phyloP scores from a whole-genome alignment of 352 stramenopile species.

The Pythium scleroteichum region DNA sequence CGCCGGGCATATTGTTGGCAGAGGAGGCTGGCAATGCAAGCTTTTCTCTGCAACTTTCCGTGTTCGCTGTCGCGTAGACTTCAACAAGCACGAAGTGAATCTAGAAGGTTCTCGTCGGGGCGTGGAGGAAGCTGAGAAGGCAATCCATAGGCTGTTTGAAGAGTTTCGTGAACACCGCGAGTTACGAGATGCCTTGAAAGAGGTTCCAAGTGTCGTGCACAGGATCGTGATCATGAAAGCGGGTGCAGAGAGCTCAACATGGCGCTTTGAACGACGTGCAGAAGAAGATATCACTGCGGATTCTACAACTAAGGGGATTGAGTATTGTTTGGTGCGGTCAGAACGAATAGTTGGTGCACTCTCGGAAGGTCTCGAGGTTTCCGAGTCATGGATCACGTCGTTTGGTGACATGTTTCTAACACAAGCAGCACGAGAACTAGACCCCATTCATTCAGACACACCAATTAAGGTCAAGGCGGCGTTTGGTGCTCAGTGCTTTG shows the following conservation, averaged over 20 bases:
- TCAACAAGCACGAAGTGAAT: not conserved
- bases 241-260: not conserved
- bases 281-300: not conserved
- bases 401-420: not conserved
- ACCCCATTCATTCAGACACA: not conserved
- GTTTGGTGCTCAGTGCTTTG: slow-evolving; percentile 1
- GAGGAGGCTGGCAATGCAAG: no score
- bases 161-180: not conserved
- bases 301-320: not conserved
- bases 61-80: not conserved
- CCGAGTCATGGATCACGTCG: not conserved
- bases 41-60: no score
- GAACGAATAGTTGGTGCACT: not conserved
- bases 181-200: not conserved
- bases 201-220: not conserved
- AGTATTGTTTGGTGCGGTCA: not conserved
- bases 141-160: not conserved
- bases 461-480: slow-evolving; percentile 3
- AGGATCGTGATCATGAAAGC: not conserved
- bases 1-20: no score
- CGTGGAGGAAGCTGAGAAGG: not conserved
- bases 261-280: not conserved
- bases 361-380: no score
- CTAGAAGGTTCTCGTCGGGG: not conserved
- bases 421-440: not conserved